phyloP scores from a whole-genome alignment of 78 protist species.

The Tieghemostelium lacteum region DNA sequence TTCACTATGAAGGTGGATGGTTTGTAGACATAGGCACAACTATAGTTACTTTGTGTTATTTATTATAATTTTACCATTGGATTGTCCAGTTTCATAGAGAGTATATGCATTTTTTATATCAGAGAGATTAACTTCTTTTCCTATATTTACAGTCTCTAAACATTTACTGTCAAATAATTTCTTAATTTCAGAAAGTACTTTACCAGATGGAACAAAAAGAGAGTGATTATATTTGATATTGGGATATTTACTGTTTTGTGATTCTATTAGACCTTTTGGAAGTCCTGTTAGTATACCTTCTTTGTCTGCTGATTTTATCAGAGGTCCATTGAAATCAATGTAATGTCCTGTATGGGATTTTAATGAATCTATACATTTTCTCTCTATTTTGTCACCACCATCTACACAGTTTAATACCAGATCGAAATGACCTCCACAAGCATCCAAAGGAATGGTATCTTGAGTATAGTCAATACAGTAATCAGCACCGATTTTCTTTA shows the following conservation, averaged over 20 bases:
- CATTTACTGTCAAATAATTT: conserved; percentile 10
- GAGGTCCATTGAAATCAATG: conserved; percentile 30
- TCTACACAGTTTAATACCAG: conserved; percentile 46
- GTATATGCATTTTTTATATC: conserved; percentile 39
- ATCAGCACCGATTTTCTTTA: conserved; percentile 15
- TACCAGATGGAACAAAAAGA: conserved; percentile 53
- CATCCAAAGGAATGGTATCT: background rate
- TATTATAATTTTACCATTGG: conserved; percentile 62
- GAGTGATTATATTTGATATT: background rate
- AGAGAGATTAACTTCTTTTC: background rate
- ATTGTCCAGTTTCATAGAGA: conserved; percentile 12
- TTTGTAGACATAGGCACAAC: background rate
- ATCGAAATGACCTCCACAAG: background rate
- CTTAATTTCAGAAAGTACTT: background rate
- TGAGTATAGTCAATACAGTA: conserved; percentile 10
- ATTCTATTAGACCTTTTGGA: conserved; percentile 29
- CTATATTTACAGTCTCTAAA: conserved; percentile 12
- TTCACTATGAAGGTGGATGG: no score
- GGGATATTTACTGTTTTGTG: background rate
- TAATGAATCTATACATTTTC: conserved; percentile 29
- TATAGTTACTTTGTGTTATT: background rate
- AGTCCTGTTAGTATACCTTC: conserved; percentile 32
- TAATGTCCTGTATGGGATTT: conserved; percentile 17
- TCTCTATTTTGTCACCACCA: conserved; percentile 19
- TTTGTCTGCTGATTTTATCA: conserved; percentile 1